phyloP scores from a whole-genome alignment of 176 grass and related monocot species.

The Aechmea fasciata region DNA sequence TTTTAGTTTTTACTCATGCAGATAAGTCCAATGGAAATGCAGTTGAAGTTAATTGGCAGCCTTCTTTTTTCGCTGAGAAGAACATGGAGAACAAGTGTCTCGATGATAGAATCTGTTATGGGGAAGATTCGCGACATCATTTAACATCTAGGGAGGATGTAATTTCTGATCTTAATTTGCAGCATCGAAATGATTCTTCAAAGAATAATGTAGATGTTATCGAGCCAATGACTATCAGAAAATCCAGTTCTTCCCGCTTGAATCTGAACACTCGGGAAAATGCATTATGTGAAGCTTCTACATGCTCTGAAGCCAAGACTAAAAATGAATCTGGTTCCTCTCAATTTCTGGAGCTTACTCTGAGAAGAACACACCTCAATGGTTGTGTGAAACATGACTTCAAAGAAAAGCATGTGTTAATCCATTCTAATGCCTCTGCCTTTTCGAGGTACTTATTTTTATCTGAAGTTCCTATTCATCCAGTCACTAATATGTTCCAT shows the following conservation, averaged over 20 bases:
- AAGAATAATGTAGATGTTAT: slow-evolving; percentile 32
- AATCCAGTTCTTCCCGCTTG: slow-evolving; percentile 27
- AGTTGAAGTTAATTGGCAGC: slow-evolving; percentile 13
- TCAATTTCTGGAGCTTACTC: slow-evolving; percentile 23
- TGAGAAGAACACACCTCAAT: slow-evolving; percentile 29
- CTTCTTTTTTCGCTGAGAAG: slow-evolving; percentile 25
- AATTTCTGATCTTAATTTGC: slow-evolving; percentile 31
- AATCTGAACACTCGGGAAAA: slow-evolving; percentile 26
- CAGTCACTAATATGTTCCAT: not conserved
- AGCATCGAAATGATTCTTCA: slow-evolving; percentile 21
- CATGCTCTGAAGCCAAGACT: slow-evolving; percentile 24
- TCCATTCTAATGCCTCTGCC: slow-evolving; percentile 81
- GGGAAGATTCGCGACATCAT: slow-evolving; percentile 25
- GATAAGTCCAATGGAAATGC: slow-evolving; percentile 29
- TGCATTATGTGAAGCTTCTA: slow-evolving; percentile 26
- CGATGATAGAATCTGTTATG: slow-evolving; percentile 28
- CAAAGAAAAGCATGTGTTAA: slow-evolving; percentile 59
- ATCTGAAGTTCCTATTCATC: not conserved
- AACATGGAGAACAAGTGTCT: slow-evolving; percentile 20
- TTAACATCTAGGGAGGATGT: slow-evolving; percentile 4
- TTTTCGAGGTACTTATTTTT: slow-evolving; percentile 58
- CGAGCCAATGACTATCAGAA: slow-evolving; percentile 28
- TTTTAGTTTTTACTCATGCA: slow-evolving; percentile 29
- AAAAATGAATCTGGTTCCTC: slow-evolving; percentile 36
- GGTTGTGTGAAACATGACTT: slow-evolving; percentile 29